A percentile compares a stretch with the other conserved stretches of the same genome.
Evolutionary conservation across 2,329 filamentous ascomycete genomes (phyloP).

Genomic region (Ophiostoma novo-ulmi): DNA sequence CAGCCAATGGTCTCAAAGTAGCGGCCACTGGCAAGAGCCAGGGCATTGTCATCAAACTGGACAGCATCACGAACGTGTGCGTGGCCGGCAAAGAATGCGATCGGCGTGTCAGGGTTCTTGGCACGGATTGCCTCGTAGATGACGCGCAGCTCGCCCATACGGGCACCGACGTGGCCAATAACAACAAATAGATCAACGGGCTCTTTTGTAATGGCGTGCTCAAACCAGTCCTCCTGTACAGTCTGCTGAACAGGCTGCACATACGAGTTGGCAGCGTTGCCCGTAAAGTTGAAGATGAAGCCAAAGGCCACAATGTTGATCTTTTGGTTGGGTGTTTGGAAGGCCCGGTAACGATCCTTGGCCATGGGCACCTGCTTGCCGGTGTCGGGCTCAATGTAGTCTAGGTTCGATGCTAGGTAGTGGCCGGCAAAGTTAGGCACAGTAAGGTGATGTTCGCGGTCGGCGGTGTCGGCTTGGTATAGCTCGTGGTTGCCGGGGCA

Average conservation of each 20-base stretch:
- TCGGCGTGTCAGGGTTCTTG: constrained; percentile 73
- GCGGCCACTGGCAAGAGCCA: constrained; percentile 77
- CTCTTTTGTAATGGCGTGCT: constrained; percentile 75
- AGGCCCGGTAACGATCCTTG: constrained; percentile 70
- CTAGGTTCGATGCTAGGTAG: constrained; percentile 88
- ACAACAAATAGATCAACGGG: constrained; percentile 77
- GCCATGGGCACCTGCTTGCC: constrained; percentile 71
- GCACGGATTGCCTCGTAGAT: constrained; percentile 75
- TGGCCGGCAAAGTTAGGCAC: constrained; percentile 75
- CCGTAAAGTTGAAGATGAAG: constrained; percentile 89
- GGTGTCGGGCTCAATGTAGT: constrained; percentile 67
- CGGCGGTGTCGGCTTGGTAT: constrained; percentile 73
- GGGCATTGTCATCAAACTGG: constrained; percentile 70
- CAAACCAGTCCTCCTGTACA: constrained; percentile 83
- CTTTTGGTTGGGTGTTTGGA: constrained; percentile 84
- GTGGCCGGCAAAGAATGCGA: constrained; percentile 89
- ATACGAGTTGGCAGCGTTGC: constrained; percentile 84
- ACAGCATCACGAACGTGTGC: constrained; percentile 81
- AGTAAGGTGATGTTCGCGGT: constrained; percentile 71
- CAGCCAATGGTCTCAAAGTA: constrained; percentile 96
- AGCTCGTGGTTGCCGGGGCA: constrained; percentile 93
- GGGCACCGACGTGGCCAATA: constrained; percentile 76
- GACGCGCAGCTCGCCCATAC: constrained; percentile 70
- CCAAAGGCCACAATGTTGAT: constrained; percentile 83
- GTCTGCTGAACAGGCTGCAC: constrained; percentile 76